Base-by-base conservation (phyloP, 1,139 yeast genomes). In the Candida tunisiensis region DNA sequence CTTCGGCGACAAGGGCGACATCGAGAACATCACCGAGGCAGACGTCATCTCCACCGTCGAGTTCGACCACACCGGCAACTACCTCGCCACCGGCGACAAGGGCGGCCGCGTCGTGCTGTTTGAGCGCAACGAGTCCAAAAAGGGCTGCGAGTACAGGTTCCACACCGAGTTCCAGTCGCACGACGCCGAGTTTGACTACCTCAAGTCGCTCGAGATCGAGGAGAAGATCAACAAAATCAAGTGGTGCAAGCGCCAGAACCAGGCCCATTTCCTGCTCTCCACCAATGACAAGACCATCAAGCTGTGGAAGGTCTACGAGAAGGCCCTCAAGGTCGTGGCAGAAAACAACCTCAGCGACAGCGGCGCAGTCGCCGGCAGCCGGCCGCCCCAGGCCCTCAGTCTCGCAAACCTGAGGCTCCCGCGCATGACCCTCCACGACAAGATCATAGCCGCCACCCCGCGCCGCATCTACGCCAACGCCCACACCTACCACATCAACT, bases 251-350 rank as follows among this genome's bases (percentile, higher is more conserved):
- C 72, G 92, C 37, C 75, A 77, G 32, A 85, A 82, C 53, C 74
- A 78, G 49, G 79, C 95, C 9, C 88, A 85, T 45, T 82, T 79
- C 47, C 60, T 91, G 41, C 64, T 91, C 39, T 74, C 92, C 24
- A 85, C 99, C 22, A 91, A 91, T 48, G 98, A 91, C 57, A 91
- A 91, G 56, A 91, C 99, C 15, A 83, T 91, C 48, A 91, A 91
- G 58, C 66, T 91, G 36, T 91, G 99, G 99, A 88, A 91, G 53
- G 68, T 88, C 25, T 75, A 73, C 57, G 96, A 88, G 53, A 80
- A 88, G 49, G 82, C 79, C 43, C 77, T 91, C 40, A 80, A 82
- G 52, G 69, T 88, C 44, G 98, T 91, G 13, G 68, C 91, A 28
- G 95, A 85, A 48, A 88, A 82, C 55, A 88, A 88, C 53, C 57